Base-by-base conservation (phyloP, 2,329 filamentous ascomycete genomes). In the Fusarium gaditjirri region DNA sequence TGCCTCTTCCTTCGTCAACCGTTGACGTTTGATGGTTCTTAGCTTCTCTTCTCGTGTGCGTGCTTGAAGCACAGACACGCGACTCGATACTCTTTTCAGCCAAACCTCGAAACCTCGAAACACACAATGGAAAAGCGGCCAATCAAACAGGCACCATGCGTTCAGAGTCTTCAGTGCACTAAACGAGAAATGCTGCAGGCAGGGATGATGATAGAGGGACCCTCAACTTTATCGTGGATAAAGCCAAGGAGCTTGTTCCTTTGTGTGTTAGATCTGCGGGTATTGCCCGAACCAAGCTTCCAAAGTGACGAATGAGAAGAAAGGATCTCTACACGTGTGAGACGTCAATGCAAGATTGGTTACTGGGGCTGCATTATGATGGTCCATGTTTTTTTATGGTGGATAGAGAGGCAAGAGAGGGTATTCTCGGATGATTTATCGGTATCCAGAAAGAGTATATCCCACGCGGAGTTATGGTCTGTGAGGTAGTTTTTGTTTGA, bases 191-290 rank as follows among this genome's bases (percentile, higher is more conserved):
- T n/a, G 27, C 58, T 65, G 47, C 35, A 63, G 29, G 17, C 38
- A 56, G 39, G 67, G 42, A 52, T 54, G 27, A 50, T 60, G n/a
- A 23, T n/a, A 47, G 27, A 36, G 21, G 52, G 41, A 62, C 57
- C 50, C 27, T 46, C 74, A 76, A 76, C 74, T 73, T 57, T 76
- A 76, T 72, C 70, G 65, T 56, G 57, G 55, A 65, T 70, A 75
- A 69, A 56, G 74, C 70, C 52, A 73, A 75, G 57, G 21, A 27
- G 29, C 71, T 71, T 65, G 10, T 54, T 57, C 39, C 2, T 3
- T 42, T 66, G 16, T 3, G 57, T 65, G 23, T 23, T 75, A 65
- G 70, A 53, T 49, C 29, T 39, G 52, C 73, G 53, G 73, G 29
- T 68, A 49, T 36, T 23, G 65, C 36, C 62, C 56, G 59, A 38